These are phyloP conservation scores for Annulohypoxylon stygium DNA, from an alignment of 495 filamentous ascomycete genomes.

Conservation along the genomic window DNA sequence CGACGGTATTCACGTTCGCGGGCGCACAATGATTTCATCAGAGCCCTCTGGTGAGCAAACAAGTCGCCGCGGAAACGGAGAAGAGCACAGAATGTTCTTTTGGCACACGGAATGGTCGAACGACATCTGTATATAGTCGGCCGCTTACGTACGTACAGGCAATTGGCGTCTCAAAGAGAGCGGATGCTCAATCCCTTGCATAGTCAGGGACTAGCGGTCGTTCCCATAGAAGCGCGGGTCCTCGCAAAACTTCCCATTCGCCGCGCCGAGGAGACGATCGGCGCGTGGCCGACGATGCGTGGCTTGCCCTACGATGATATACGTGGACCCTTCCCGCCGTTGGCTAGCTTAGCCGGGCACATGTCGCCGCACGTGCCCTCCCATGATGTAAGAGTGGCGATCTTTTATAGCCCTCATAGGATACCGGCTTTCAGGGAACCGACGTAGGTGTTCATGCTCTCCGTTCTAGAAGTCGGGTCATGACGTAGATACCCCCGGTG, in stretches of 20 bases:
- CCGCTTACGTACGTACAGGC: not conserved
- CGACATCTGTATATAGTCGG: constrained; percentile 1
- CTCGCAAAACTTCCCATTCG: not conserved
- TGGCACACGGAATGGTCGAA: not conserved
- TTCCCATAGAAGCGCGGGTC: not conserved
- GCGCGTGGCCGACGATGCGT: not conserved
- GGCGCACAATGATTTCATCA: not conserved
- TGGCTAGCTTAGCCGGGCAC: not conserved
- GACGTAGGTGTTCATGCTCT: constrained; percentile 24
- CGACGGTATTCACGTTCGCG: not conserved
- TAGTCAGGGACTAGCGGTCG: not conserved
- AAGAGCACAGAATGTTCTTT: not conserved
- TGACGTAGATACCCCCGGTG: constrained; percentile 13
- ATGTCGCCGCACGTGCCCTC: constrained; percentile 14
- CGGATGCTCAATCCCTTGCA: not conserved
- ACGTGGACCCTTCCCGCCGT: constrained; percentile 13
- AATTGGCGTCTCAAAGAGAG: not conserved
- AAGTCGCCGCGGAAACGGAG: not conserved
- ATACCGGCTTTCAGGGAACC: not conserved
- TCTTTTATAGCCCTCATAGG: constrained; percentile 1
- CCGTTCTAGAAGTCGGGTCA: constrained; percentile 13
- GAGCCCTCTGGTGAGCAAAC: not conserved
- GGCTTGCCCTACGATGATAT: not conserved
- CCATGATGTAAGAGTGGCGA: constrained; percentile 20
- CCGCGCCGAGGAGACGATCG: not conserved